Evolutionary conservation across 176 grass and related monocot genomes (phyloP), one percentile per base, ranked within the genome.

Genomic region (Phragmites australis): DNA sequence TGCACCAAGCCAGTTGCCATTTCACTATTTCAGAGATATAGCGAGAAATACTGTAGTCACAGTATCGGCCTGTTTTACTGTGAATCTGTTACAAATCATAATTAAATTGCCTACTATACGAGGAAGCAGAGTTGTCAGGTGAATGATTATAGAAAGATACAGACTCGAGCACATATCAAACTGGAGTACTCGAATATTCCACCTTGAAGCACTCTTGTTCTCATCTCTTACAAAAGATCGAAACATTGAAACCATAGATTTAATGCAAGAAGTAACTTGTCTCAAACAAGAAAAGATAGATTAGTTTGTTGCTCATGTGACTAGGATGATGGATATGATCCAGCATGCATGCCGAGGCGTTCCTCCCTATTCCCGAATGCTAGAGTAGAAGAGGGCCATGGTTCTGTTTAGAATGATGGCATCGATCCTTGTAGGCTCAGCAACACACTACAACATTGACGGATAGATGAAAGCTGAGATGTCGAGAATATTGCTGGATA

Each of bases 31-130:
- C 17, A 7, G 2, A 27, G 64, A 13, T 68, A 12, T 42, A 81
- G 17, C 0, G 6, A 75, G 32, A 32, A 73, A 73, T 37, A 55
- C 50, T 15, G 21, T 17, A 16, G n/a, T 45, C 65, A 67, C 19
- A 68, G 2, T 45, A 45, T 47, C 7, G 50, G 6, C 31, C 30
- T 9, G 19, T 22, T 49, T 0, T 34, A 46, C 54, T 13, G 42
- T 43, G 15, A 53, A 74, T 50, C 5, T 74, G 34, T 51, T 64
- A 65, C 22, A 76, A 29, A 76, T 9, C 60, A 67, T 76, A 52
- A 81, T 52, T 34, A 30, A 82, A 39, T 43, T 49, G 18, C 37
- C 42, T 56, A 46, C 21, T 9, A 37, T 65, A 37, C 6, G 45
- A 43, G 8, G 9, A 64, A 52, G 25, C 4, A 27, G n/a, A 48